These are phyloP conservation scores for Clitopilus hobsonii DNA, from an alignment of 768 basidiomycete genomes.

Conservation along the genomic window DNA sequence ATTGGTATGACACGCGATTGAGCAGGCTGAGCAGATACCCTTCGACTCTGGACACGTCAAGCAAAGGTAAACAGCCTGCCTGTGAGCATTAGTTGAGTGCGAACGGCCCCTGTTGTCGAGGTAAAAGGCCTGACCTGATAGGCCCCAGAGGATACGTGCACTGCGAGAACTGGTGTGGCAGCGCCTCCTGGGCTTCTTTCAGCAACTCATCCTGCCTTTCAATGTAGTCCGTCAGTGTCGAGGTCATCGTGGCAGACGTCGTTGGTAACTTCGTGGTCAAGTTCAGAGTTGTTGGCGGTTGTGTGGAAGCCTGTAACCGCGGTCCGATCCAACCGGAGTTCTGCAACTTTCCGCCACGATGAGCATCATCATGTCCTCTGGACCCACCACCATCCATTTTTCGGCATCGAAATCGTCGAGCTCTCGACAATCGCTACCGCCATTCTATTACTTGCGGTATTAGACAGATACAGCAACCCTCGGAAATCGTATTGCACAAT, in stretches of 20 bases:
- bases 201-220: slow-evolving; percentile 45
- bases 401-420: not conserved
- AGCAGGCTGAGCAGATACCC: slow-evolving; percentile 81
- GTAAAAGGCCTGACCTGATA: slow-evolving; percentile 33
- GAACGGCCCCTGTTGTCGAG: slow-evolving; percentile 2
- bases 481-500: not conserved
- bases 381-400: not conserved
- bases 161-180: slow-evolving; percentile 61
- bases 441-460: not conserved
- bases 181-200: slow-evolving; percentile 48
- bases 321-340: not conserved
- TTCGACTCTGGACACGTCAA: slow-evolving; percentile 62
- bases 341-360: not conserved
- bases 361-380: not conserved
- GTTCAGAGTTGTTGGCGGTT: not conserved
- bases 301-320: not conserved
- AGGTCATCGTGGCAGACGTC: slow-evolving; percentile 17
- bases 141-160: slow-evolving; percentile 60
- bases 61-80: slow-evolving; percentile 82
- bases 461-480: too few relatives aligned
- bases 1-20: slow-evolving; percentile 81
- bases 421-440: too few relatives aligned
- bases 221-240: slow-evolving; percentile 41
- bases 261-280: not conserved
- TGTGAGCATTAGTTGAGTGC: slow-evolving; percentile 17